These are phyloP conservation scores for Fusarium sp. DNA, from an alignment of 2,329 filamentous ascomycete genomes.

Conservation along the genomic window DNA sequence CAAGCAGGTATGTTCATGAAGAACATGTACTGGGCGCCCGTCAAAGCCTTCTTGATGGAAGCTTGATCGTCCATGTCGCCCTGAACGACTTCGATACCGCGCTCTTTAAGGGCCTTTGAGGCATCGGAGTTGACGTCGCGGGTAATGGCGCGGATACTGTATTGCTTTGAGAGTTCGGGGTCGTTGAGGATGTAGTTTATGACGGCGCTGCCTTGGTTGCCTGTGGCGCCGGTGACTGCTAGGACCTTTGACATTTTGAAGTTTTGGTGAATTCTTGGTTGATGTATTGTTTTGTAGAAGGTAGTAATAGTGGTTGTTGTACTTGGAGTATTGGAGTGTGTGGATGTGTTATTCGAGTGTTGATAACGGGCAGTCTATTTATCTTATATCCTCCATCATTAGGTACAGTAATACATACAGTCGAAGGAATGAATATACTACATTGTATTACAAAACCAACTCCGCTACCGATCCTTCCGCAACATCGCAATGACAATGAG, in stretches of 20 bases:
- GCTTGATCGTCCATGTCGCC: slow-evolving; percentile 56
- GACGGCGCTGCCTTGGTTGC: slow-evolving; percentile 64
- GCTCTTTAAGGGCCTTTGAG: slow-evolving; percentile 48
- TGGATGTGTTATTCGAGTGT: background rate
- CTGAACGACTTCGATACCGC: slow-evolving; percentile 51
- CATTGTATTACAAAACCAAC: background rate
- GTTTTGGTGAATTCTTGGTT: background rate
- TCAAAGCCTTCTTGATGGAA: slow-evolving; percentile 57
- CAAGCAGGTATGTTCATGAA: slow-evolving; percentile 59
- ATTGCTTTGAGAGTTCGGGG: slow-evolving; percentile 58
- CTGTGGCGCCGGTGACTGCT: slow-evolving; percentile 64
- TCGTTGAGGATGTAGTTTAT: slow-evolving; percentile 60
- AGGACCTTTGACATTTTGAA: slow-evolving; percentile 52
- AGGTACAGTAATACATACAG: background rate
- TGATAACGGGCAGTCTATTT: background rate
- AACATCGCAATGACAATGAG: background rate
- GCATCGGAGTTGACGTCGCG: slow-evolving; percentile 56
- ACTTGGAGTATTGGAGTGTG: background rate
- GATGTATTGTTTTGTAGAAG: background rate
- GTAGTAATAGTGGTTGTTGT: background rate
- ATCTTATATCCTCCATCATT: slow-evolving; percentile 8
- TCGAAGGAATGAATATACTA: background rate
- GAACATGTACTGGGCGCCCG: slow-evolving; percentile 62
- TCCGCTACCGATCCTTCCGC: background rate
- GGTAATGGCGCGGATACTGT: slow-evolving; percentile 63